Evolutionary conservation across 305 asterid genomes (phyloP).

Genomic region (Solanum hybrid): DNA sequence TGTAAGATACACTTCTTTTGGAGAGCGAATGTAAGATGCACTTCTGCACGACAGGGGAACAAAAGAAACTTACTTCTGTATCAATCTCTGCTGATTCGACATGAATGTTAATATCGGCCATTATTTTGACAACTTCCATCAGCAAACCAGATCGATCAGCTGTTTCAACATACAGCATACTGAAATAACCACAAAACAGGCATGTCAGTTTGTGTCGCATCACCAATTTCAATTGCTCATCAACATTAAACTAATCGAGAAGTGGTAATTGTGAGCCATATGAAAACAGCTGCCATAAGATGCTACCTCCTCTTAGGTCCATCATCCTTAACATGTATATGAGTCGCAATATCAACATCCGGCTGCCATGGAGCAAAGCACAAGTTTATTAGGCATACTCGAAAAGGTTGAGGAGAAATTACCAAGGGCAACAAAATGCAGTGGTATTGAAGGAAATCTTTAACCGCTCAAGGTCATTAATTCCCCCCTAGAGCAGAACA

Average conservation of each 20-base stretch:
- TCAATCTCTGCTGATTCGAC: slow-evolving; percentile 98
- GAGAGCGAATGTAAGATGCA: neutral
- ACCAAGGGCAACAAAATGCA: slow-evolving; percentile 2
- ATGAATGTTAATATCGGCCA: slow-evolving; percentile 55
- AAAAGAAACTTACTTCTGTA: slow-evolving; percentile 55
- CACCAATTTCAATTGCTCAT: neutral
- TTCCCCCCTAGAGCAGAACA: neutral
- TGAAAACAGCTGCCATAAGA: neutral
- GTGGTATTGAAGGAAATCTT: neutral
- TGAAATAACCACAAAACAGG: slow-evolving; percentile 28
- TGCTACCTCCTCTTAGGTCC: slow-evolving; percentile 79
- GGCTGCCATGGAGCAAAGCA: slow-evolving; percentile 33
- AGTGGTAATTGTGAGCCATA: neutral
- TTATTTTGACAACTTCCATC: slow-evolving; percentile 73
- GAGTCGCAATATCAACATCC: slow-evolving; percentile 76
- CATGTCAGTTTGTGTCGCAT: neutral
- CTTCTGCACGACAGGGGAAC: neutral
- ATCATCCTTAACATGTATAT: slow-evolving; percentile 75
- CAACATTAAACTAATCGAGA: neutral
- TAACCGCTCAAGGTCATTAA: neutral
- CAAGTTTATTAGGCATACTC: neutral
- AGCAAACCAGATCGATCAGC: slow-evolving; percentile 92
- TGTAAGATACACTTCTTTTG: neutral
- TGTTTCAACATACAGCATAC: slow-evolving; percentile 89
- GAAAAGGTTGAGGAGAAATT: neutral